phyloP scores from a whole-genome alignment of 2,329 filamentous ascomycete genomes.

The Apiospora sp. region DNA sequence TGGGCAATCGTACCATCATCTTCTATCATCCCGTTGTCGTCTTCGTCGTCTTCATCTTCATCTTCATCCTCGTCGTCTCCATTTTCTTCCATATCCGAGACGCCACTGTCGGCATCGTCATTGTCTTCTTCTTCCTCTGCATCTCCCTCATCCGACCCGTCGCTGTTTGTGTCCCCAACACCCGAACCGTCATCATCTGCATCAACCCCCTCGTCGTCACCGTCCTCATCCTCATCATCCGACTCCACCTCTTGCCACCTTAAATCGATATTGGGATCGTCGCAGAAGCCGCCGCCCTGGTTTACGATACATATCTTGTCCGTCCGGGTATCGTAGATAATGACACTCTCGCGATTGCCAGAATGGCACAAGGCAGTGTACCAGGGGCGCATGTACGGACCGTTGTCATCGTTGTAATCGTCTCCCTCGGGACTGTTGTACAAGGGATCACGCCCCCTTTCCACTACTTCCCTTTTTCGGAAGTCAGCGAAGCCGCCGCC shows the following conservation, averaged over 20 bases:
- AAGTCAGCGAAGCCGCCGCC: neutral
- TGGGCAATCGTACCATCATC: neutral
- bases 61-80: neutral
- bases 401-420: neutral
- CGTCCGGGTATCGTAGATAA: neutral
- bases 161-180: neutral
- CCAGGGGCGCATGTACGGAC: neutral
- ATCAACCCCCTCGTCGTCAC: neutral
- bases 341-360: neutral
- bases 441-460: neutral
- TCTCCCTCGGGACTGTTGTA: neutral
- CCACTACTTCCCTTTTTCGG: neutral
- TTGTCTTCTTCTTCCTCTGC: neutral
- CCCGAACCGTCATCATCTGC: neutral
- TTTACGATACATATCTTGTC: neutral
- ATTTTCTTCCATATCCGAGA: neutral
- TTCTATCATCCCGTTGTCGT: neutral
- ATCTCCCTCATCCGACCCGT: neutral
- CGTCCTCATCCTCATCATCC: neutral
- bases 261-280: neutral
- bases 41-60: neutral
- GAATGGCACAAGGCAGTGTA: neutral
- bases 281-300: neutral
- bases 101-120: neutral
- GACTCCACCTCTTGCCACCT: neutral